Conservation (phyloP, 257 asterid species). For the Gynochthodes officinalis region DNA sequence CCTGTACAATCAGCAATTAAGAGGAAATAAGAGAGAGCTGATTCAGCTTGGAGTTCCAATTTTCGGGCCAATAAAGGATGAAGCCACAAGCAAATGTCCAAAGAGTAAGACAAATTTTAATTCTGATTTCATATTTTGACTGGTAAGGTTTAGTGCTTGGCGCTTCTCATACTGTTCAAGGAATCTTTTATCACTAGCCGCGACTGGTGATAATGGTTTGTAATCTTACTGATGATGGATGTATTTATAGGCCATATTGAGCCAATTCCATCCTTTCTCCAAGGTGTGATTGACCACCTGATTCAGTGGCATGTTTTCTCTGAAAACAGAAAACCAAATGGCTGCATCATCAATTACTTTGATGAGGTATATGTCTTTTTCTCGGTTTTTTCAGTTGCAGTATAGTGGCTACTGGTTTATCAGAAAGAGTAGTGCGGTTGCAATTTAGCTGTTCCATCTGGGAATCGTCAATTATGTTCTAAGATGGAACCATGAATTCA, state of each 20-base stretch:
- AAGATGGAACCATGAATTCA: background rate
- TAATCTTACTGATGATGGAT: background rate
- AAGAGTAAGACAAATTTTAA: constrained; percentile 41
- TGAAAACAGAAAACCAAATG: constrained; percentile 71
- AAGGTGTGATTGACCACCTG: constrained; percentile 71
- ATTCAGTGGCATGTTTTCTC: constrained; percentile 87
- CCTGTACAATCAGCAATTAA: constrained; percentile 79
- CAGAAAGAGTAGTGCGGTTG: background rate
- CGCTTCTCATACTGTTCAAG: background rate
- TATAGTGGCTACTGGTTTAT: background rate
- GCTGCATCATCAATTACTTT: constrained; percentile 92
- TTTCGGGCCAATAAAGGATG: constrained; percentile 69
- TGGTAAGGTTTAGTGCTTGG: background rate
- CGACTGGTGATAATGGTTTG: background rate
- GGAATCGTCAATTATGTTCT: background rate
- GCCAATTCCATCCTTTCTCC: constrained; percentile 84
- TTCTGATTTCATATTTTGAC: background rate
- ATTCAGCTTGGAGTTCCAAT: constrained; percentile 92
- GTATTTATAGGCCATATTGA: constrained; percentile 55
- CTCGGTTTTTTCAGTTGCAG: background rate
- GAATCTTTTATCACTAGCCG: background rate
- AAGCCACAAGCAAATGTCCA: constrained; percentile 37
- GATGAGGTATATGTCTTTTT: constrained; percentile 59
- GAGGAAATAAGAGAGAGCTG: constrained; percentile 94
- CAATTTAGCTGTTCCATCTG: background rate